Percentiles rank a stretch among this genome's conserved stretches.
Evolutionary conservation across 371 early-diverging fungal species (phyloP).

Genomic region (Mucor piriformis): DNA sequence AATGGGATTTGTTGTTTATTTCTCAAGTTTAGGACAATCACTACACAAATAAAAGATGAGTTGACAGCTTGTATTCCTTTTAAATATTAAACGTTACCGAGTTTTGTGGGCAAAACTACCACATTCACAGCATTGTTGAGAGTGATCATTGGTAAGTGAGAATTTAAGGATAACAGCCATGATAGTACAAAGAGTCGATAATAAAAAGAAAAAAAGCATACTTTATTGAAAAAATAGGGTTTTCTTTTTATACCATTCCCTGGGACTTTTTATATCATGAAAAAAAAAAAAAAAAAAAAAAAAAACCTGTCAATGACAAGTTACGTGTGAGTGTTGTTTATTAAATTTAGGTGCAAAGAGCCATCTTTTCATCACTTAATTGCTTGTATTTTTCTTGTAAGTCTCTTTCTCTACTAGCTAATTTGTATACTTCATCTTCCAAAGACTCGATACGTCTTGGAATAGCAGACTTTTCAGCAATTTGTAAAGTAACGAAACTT

Average conservation of each 20-base stretch:
- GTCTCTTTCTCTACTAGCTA: constrained; percentile 67
- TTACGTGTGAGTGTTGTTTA: background rate
- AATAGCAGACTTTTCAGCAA: constrained; percentile 65
- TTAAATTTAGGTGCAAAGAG: constrained; percentile 10
- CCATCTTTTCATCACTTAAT: constrained; percentile 56
- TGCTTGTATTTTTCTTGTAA: constrained; percentile 76
- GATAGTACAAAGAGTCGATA: background rate
- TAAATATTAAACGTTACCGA: background rate
- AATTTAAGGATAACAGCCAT: background rate
- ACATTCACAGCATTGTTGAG: constrained; percentile 4
- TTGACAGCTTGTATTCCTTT: background rate
- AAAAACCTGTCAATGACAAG: background rate
- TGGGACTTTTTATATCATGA: too few relatives aligned
- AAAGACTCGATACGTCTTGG: constrained; percentile 69
- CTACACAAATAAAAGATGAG: background rate
- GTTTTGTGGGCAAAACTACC: constrained; percentile 5
- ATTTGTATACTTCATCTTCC: constrained; percentile 63
- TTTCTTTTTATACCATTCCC: too few relatives aligned
- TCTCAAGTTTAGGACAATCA: constrained; percentile 1
- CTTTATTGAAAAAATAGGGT: too few relatives aligned
- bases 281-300: too few relatives aligned
- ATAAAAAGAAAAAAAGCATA: background rate
- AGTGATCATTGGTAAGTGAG: background rate
- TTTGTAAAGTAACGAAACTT: constrained; percentile 63
- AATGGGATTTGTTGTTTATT: background rate